These are phyloP conservation scores for Gossypium australe DNA, from an alignment of 345 rosid genomes.

Conservation along the genomic window DNA sequence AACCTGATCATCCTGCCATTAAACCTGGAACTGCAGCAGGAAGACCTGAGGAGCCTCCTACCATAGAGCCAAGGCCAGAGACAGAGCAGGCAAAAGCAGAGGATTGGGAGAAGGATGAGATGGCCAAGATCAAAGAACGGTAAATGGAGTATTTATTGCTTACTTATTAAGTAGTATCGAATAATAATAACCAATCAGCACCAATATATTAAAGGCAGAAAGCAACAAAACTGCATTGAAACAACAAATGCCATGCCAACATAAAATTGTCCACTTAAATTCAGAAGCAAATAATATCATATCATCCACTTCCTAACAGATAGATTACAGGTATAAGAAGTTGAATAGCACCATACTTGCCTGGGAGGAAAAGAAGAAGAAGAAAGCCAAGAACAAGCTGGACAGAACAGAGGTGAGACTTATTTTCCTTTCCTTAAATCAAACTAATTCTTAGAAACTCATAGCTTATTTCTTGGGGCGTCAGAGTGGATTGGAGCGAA, in stretches of 20 bases:
- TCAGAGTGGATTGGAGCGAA: constrained; percentile 41
- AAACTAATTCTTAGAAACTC: constrained; percentile 5
- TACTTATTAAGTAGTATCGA: neutral
- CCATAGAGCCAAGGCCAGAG: constrained; percentile 19
- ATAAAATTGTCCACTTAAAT: neutral
- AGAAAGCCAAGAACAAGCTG: constrained; percentile 44
- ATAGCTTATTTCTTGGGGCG: constrained; percentile 17
- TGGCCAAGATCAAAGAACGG: constrained; percentile 45
- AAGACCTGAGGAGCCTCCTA: constrained; percentile 15
- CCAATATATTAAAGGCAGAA: neutral
- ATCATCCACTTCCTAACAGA: neutral
- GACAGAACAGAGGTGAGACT: constrained; percentile 53
- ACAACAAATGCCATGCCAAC: neutral
- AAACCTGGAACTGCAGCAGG: constrained; percentile 5
- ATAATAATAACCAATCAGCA: neutral
- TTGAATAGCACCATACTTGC: constrained; percentile 34
- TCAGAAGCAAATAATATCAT: neutral
- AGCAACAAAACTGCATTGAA: neutral
- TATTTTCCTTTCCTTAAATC: neutral
- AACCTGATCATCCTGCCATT: neutral
- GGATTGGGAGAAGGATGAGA: constrained; percentile 54
- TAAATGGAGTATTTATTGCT: constrained; percentile 12
- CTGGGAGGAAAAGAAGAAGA: constrained; percentile 60
- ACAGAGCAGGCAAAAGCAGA: constrained; percentile 33
- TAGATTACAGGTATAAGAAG: constrained; percentile 49